Conservation (phyloP, 2,329 filamentous ascomycete species). For the Fonsecaea multimorphosa region DNA sequence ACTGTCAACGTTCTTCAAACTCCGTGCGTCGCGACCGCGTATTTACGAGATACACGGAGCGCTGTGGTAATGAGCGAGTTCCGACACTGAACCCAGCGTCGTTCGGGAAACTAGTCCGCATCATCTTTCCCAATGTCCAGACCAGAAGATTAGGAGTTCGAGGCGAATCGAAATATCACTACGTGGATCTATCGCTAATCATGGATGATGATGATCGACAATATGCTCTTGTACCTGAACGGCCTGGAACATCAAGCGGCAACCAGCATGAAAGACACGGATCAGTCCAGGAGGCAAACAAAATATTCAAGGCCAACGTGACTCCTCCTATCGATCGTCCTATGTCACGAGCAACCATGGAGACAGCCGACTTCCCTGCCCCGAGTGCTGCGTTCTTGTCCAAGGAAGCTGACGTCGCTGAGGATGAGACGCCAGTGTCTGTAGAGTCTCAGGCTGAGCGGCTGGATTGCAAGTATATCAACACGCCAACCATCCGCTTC, state of each 20-base stretch:
- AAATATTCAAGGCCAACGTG: slow-evolving; percentile 28
- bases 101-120: slow-evolving; percentile 94
- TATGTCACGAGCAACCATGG: slow-evolving; percentile 38
- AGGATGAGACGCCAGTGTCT: slow-evolving; percentile 8
- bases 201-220: slow-evolving; percentile 37
- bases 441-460: slow-evolving; percentile 19
- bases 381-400: slow-evolving; percentile 38
- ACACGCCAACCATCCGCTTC: slow-evolving; percentile 38
- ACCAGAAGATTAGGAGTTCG: slow-evolving; percentile 89
- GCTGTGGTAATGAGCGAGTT: slow-evolving; percentile 90
- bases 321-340: slow-evolving; percentile 33
- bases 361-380: slow-evolving; percentile 44
- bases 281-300: slow-evolving; percentile 30
- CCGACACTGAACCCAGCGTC: slow-evolving; percentile 95
- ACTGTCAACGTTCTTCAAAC: slow-evolving; percentile 53
- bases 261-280: slow-evolving; percentile 29
- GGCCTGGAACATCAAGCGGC: slow-evolving; percentile 35
- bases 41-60: slow-evolving; percentile 92
- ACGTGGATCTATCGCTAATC: slow-evolving; percentile 60
- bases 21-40: slow-evolving; percentile 92
- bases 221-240: slow-evolving; percentile 25
- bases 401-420: slow-evolving; percentile 11
- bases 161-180: slow-evolving; percentile 98
- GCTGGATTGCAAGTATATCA: slow-evolving; percentile 39
- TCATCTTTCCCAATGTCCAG: slow-evolving; percentile 93